Conservation (phyloP, 2,329 filamentous ascomycete species). For the Xylariaceae sp. region DNA sequence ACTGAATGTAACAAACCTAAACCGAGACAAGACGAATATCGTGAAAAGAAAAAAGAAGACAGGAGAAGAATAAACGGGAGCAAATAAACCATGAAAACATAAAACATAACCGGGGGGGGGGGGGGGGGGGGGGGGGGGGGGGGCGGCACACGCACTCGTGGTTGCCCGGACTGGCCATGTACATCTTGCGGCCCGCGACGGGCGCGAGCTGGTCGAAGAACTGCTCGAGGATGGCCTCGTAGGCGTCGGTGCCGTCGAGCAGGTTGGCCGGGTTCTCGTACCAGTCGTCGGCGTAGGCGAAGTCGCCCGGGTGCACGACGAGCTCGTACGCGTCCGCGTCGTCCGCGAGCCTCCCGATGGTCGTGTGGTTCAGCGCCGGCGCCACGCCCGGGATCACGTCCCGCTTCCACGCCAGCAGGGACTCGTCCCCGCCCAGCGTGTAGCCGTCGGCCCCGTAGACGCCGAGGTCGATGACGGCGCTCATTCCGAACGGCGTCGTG, state of each 20-base stretch:
- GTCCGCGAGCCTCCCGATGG: slow-evolving; percentile 44
- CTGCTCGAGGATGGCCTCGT: slow-evolving; percentile 47
- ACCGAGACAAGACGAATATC: no score
- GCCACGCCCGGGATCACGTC: slow-evolving; percentile 40
- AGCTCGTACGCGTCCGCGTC: slow-evolving; percentile 50
- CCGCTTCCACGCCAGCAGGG: slow-evolving; percentile 30
- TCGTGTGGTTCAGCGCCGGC: slow-evolving; percentile 49
- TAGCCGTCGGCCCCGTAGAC: slow-evolving; percentile 47
- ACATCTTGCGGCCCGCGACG: slow-evolving; percentile 44
- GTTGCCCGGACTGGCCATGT: slow-evolving; percentile 51
- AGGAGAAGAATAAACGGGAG: no score
- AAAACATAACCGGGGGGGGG: no score
- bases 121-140: no score
- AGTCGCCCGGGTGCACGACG: slow-evolving; percentile 45
- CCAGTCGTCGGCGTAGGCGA: slow-evolving; percentile 55
- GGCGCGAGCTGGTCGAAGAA: slow-evolving; percentile 50
- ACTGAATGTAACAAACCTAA: no score
- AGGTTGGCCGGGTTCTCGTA: slow-evolving; percentile 36
- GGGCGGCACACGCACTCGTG: no score
- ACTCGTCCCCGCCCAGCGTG: slow-evolving; percentile 35
- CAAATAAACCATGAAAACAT: no score
- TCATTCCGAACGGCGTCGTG: slow-evolving; percentile 43
- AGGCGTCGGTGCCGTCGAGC: slow-evolving; percentile 41
- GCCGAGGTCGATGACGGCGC: slow-evolving; percentile 46
- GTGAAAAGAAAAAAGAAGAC: no score